Evolutionary conservation across 2,329 filamentous ascomycete species (phyloP).

Genomic region (Periconia digitata): DNA sequence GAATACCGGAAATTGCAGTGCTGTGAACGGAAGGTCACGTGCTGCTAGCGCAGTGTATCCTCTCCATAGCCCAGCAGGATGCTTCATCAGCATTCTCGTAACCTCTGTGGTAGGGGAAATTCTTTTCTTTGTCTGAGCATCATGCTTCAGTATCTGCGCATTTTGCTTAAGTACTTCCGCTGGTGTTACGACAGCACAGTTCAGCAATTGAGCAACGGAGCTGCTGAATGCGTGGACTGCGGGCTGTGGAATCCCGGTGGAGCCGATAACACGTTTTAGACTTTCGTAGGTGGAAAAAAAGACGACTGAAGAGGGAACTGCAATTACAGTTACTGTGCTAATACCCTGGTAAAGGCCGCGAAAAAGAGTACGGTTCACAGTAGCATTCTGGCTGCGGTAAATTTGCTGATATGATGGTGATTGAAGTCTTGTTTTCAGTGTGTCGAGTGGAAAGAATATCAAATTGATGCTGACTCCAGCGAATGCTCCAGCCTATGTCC

Average conservation of each 20-base stretch:
- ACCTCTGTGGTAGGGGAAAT: not conserved
- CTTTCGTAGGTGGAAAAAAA: not conserved
- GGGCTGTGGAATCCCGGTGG: not conserved
- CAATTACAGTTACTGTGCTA: not conserved
- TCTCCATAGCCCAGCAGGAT: not conserved
- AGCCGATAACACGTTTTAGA: not conserved
- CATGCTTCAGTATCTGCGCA: not conserved
- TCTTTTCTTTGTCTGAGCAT: not conserved
- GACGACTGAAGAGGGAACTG: not conserved
- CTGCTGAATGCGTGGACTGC: not conserved
- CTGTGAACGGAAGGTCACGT: not conserved
- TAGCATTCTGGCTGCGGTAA: not conserved
- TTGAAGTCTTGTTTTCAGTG: not conserved
- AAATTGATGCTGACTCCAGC: not conserved
- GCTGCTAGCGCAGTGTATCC: not conserved
- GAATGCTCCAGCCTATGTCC: not conserved
- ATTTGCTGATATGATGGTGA: not conserved
- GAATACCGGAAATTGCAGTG: not conserved
- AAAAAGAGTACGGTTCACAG: not conserved
- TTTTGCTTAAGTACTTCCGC: not conserved
- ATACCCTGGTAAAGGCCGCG: not conserved
- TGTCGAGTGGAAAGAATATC: not conserved
- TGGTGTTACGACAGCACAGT: not conserved
- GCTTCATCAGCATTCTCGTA: not conserved
- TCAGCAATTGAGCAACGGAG: not conserved